Evolutionary conservation across 306 rosid genomes (phyloP).

Genomic region (Trifolium dubium): DNA sequence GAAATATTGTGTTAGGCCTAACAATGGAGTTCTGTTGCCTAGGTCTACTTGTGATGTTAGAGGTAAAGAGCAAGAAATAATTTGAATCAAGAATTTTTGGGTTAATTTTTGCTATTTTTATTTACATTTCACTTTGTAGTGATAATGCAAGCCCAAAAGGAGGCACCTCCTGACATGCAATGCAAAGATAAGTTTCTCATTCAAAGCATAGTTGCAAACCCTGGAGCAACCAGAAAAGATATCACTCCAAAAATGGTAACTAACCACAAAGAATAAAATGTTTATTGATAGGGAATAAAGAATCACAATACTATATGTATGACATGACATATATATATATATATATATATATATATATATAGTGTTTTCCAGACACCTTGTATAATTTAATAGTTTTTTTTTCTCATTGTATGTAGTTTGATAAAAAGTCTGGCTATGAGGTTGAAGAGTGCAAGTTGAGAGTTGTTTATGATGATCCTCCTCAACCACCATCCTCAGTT

Average conservation of each 20-base stretch:
- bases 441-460: constrained; percentile 77
- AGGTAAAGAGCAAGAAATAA: constrained; percentile 47
- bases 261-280: not conserved
- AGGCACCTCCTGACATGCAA: constrained; percentile 72
- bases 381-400: constrained; percentile 33
- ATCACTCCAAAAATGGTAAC: constrained; percentile 73
- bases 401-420: constrained; percentile 55
- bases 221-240: constrained; percentile 63
- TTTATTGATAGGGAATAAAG: not conserved
- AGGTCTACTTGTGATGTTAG: constrained; percentile 75
- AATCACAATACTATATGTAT: not conserved
- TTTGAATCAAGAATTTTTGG: too few relatives aligned
- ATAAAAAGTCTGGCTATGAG: constrained; percentile 66
- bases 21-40: constrained; percentile 83
- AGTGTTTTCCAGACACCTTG: not conserved
- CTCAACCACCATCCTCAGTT: constrained; percentile 74
- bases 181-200: constrained; percentile 89
- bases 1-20: constrained; percentile 92
- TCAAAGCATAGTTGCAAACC: constrained; percentile 65
- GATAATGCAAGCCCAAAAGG: constrained; percentile 89
- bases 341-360: too few relatives aligned
- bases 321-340: not conserved
- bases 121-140: constrained; percentile 53
- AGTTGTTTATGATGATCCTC: constrained; percentile 41
- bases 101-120: too few relatives aligned